A percentile compares a stretch with the other conserved stretches of the same genome.
These are phyloP conservation scores for Talaromyces borbonicus DNA, from an alignment of 495 filamentous ascomycete species.

Conservation along the genomic window DNA sequence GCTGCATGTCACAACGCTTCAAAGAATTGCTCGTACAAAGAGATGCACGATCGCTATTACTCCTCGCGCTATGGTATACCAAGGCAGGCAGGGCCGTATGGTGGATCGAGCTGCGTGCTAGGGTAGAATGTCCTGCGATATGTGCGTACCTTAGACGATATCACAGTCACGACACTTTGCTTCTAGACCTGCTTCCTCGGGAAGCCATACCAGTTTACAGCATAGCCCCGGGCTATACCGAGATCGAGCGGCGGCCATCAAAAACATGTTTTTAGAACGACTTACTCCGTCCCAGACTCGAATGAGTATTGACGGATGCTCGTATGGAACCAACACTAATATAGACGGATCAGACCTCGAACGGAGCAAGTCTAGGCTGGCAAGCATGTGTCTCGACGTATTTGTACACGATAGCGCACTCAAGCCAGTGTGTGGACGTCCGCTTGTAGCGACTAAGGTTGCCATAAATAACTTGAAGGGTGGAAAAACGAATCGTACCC, in stretches of 20 bases:
- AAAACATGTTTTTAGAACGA: too few relatives aligned
- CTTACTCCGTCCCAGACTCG: too few relatives aligned
- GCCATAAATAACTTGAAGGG: too few relatives aligned
- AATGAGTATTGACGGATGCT: too few relatives aligned
- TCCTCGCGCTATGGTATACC: constrained; percentile 22
- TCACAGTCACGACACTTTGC: not conserved
- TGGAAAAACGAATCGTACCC: too few relatives aligned
- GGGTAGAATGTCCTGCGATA: constrained; percentile 31
- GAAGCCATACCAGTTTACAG: not conserved
- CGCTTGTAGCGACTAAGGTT: too few relatives aligned
- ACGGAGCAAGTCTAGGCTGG: not conserved
- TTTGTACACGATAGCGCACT: not conserved
- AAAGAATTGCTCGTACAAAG: constrained; percentile 14
- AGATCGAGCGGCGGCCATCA: too few relatives aligned
- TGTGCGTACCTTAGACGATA: constrained; percentile 23
- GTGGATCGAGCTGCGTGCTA: constrained; percentile 25
- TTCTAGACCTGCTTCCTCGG: not conserved
- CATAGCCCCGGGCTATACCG: too few relatives aligned
- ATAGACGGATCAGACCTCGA: not conserved
- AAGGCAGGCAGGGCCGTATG: constrained; percentile 17
- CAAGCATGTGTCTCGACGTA: not conserved
- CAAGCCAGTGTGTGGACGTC: too few relatives aligned
- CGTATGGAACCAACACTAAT: not conserved
- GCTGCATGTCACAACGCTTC: constrained; percentile 11
- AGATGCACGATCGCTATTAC: constrained; percentile 30